Base-by-base conservation (phyloP, 129 eudicot genomes). In the Cynara cardunculus region DNA sequence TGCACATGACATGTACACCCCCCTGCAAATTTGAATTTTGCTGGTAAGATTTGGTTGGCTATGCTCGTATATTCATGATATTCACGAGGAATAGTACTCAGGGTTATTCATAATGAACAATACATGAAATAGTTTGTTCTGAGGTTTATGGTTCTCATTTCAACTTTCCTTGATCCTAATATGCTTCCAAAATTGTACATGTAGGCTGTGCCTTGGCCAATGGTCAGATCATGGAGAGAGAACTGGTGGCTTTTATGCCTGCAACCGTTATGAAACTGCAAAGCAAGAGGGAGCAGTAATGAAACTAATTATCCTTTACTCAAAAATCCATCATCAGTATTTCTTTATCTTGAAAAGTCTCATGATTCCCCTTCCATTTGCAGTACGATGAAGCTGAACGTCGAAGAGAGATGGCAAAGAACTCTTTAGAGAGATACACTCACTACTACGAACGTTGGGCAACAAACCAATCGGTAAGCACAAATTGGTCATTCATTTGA, bases 221-320 rank as follows among this genome's bases (percentile, higher is more conserved):
- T 93, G 98, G 98, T 82, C 98, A 11, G 92, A 91, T 34, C 98
- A 93, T 85, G 98, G 98, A 75, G 96, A 93, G 86, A 88, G 91
- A 85, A 93, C 98, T 10, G 98, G 98, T 71, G 96, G 98, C 64
- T 93, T 90, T 77, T 93, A 93, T 86, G 94, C 96, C 18, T 93
- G 98, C 80, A 80, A 70, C 69, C 77, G 83, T 71, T 80, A 71
- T 14, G 77, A 71, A 70, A 49, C 70, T 80, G 83, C 77, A 6
- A 44, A 53, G 72, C 32, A 62, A 71, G 83, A 56, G 24, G 69
- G 77, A 70, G 78, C 24, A 61, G 77, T 72, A 46, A 73, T 28
- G 35, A 78, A 46, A 76, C 26, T 66, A 25, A 32, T 37, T 11
- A 75, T 30, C 14, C 0, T 56, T 75, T 56, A 56, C 65, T 56